These are phyloP conservation scores for Emergomyces orientalis DNA, from an alignment of 2,329 filamentous ascomycete genomes.

Conservation along the genomic window DNA sequence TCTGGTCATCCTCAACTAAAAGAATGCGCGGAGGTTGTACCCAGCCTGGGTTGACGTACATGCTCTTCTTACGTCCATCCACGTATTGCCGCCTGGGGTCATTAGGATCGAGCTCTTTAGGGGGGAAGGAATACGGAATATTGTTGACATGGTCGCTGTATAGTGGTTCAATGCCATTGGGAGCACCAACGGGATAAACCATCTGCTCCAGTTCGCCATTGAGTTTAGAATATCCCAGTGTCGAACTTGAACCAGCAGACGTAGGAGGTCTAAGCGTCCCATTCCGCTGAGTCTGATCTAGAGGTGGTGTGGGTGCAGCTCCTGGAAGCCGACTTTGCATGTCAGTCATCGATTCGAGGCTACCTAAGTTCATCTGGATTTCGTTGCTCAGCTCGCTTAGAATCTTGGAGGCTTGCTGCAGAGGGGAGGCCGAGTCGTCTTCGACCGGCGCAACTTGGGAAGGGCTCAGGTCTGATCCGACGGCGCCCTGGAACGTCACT, in stretches of 20 bases:
- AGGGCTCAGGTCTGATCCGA: slow-evolving; percentile 35
- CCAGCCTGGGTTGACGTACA: slow-evolving; percentile 55
- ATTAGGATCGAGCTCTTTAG: slow-evolving; percentile 49
- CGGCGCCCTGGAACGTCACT: slow-evolving; percentile 33
- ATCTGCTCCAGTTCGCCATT: slow-evolving; percentile 56
- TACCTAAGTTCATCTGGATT: slow-evolving; percentile 53
- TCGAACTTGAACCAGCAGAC: slow-evolving; percentile 40
- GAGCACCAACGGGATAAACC: slow-evolving; percentile 85
- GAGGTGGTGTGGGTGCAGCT: slow-evolving; percentile 48
- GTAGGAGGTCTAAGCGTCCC: slow-evolving; percentile 36
- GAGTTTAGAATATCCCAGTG: slow-evolving; percentile 43
- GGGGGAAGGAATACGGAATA: slow-evolving; percentile 72
- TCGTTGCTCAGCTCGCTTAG: slow-evolving; percentile 57
- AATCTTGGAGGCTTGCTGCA: slow-evolving; percentile 59
- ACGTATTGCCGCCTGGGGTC: slow-evolving; percentile 40
- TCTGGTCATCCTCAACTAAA: slow-evolving; percentile 74
- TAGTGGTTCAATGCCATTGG: slow-evolving; percentile 88
- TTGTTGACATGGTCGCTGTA: slow-evolving; percentile 91
- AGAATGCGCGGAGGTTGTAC: slow-evolving; percentile 65
- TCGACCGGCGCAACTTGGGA: slow-evolving; percentile 43
- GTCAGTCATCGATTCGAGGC: slow-evolving; percentile 56
- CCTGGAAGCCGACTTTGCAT: slow-evolving; percentile 47
- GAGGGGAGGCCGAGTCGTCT: slow-evolving; percentile 56
- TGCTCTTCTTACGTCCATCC: slow-evolving; percentile 52
- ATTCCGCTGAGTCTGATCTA: slow-evolving; percentile 42